Evolutionary conservation across 2,329 filamentous ascomycete species (phyloP).

Genomic region (Pseudogymnoascus sp.): DNA sequence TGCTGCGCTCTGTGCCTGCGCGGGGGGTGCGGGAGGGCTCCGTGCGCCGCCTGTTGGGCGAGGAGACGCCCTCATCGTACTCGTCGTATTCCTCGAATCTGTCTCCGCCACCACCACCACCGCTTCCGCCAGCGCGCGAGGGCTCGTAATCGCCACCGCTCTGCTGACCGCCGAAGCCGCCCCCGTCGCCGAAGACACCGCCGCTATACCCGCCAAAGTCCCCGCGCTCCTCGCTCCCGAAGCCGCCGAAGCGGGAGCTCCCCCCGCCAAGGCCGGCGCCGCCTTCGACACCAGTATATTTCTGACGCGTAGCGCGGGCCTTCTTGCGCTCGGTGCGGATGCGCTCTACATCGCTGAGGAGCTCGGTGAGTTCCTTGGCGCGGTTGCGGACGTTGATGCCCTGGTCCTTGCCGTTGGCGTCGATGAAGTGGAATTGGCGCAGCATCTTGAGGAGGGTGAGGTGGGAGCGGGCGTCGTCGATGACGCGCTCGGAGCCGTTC

Average conservation of each 20-base stretch:
- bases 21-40: conserved; percentile 30
- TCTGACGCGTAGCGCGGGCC: conserved; percentile 79
- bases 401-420: conserved; percentile 95
- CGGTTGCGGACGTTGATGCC: conserved; percentile 95
- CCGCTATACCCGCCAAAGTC: conserved; percentile 57
- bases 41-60: conserved; percentile 35
- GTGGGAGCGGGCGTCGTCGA: conserved; percentile 93
- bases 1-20: conserved; percentile 36
- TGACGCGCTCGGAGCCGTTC: conserved; percentile 93
- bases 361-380: conserved; percentile 88
- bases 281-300: conserved; percentile 91
- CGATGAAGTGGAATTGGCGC: conserved; percentile 94
- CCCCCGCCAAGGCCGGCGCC: conserved; percentile 54
- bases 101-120: conserved; percentile 48
- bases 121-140: conserved; percentile 19
- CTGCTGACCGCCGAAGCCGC: conserved; percentile 80
- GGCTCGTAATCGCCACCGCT: conserved; percentile 40
- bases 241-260: conserved; percentile 62
- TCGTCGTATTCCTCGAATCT: conserved; percentile 97
- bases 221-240: conserved; percentile 66
- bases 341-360: conserved; percentile 84
- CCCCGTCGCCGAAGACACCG: conserved; percentile 89
- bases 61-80: conserved; percentile 67
- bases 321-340: conserved; percentile 84
- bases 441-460: conserved; percentile 96